Base-by-base conservation (phyloP, 2,329 filamentous ascomycete species). In the Emergomyces africanus region DNA sequence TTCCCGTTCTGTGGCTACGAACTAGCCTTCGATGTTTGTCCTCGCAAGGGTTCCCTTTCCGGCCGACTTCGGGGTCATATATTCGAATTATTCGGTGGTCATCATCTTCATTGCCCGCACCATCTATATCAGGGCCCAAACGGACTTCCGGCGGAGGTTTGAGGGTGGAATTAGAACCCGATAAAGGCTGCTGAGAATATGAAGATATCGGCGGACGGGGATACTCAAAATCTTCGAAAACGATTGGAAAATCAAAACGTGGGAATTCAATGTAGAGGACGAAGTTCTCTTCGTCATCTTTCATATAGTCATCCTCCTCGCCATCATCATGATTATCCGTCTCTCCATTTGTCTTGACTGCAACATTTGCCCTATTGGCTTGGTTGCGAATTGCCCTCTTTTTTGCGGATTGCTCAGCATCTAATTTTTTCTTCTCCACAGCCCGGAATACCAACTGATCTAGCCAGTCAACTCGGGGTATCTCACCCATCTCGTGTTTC, bases 401-500 rank as follows among this genome's bases (percentile, higher is more conserved):
- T 66, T 83, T 77, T 0, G 84, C 84, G 46, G 82, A 80, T 65
- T 80, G 82, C 41, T 87, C 84, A 12, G 83, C 82, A 66, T 85
- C 80, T 2, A 84, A 70, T 25, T 86, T 83, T 60, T 84, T 80
- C 74, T 88, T 94, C 75, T 96, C 92, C 61, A 95, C 86, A 57
- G 87, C 87, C 46, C 92, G 85, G 70, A 95, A 99, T 2, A 96
- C 91, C 66, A 97, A 81, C 68, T 94, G 89, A 71, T 99, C 94
- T 49, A 99, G 81, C 95, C 94, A 99, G 67, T 95, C 89, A 54
- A 96, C 88, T 18, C 90, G 84, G 0, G 89, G 85, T 30, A 99
- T 92, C 70, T 99, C 94, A 20, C 90, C 91, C 87, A 96, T 95
- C 70, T 99, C 95, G 69, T 97, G 94, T 74, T 96, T 95, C 75